Base-by-base conservation (phyloP, 176 grass and related monocot species). In the Rhipidocladum racemiflorum region DNA sequence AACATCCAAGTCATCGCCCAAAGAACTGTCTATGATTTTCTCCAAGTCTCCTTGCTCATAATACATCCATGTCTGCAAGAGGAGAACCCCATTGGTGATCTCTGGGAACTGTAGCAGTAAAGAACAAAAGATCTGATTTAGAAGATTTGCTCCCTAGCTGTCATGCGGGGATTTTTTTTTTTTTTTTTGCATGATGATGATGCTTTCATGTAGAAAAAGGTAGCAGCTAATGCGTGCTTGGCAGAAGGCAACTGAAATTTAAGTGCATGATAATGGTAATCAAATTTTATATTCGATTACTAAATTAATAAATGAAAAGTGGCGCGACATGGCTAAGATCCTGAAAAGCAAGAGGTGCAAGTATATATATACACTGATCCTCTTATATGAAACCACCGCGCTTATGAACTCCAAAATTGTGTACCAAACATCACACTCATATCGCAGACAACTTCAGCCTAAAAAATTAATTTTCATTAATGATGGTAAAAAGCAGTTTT, bases 31-130 rank as follows among this genome's bases (percentile, higher is more conserved):
- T 57, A 94, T 56, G 36, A 94, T 87, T 70, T 81, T 87, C 36
- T 69, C 59, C 61, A 97, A 54, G 77, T 83, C 49, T 36, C 90
- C 90, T 25, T 70, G 84, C 36, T 97, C 88, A 59, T 90, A 89
- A 55, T 87, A 86, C 53, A 87, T 81, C 92, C 95, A 97, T 66
- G 90, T 92, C 84, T 92, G 95, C 92, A 94, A 82, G 72, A 89
- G 79, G 70, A 96, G 90, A 91, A 88, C 82, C 60, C 85, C 87
- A 76, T 91, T 88, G 56, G 86, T 94, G 71, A 84, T 73, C 70
- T 90, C 94, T 70, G 85, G 87, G 60, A 88, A 90, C 86, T 91
- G 80, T 81, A 62, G 77, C 75, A 75, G 60, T 77, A 89, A 85
- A 89, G 28, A 91, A 83, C 61, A 90, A 69, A 80, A 82, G 18